These are phyloP conservation scores for Acer yangbiense DNA, from an alignment of 345 rosid genomes.

Conservation along the genomic window DNA sequence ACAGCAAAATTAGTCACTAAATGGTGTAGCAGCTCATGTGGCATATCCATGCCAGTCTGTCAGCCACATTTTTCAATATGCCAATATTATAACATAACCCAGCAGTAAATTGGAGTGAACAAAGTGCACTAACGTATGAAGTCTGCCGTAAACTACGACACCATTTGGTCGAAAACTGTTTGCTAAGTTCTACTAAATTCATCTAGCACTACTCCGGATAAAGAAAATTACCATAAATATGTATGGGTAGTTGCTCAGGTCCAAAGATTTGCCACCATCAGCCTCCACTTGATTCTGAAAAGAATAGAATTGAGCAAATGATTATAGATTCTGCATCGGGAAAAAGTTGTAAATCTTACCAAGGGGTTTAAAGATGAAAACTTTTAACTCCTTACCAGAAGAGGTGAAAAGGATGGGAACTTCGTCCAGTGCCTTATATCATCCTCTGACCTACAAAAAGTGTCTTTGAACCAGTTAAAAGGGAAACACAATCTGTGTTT, in stretches of 20 bases:
- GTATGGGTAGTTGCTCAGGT: conserved; percentile 67
- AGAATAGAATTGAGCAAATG: conserved; percentile 4
- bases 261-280: conserved; percentile 89
- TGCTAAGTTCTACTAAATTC: background rate
- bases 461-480: background rate
- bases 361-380: background rate
- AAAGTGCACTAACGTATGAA: background rate
- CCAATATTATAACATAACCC: background rate
- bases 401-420: conserved; percentile 78
- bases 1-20: background rate
- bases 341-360: conserved; percentile 17
- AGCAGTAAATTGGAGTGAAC: background rate
- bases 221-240: conserved; percentile 71
- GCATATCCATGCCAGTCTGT: background rate
- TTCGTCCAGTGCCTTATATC: conserved; percentile 90
- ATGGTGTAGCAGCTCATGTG: background rate
- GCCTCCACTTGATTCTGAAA: conserved; percentile 69
- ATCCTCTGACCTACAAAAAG: conserved; percentile 70
- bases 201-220: background rate
- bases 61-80: background rate
- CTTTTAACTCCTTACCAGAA: conserved; percentile 47
- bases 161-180: background rate
- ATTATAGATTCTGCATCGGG: background rate
- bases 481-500: background rate
- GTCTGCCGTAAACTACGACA: background rate